Evolutionary conservation across 2,329 filamentous ascomycete genomes (phyloP), one percentile per base, ranked within the genome.

Genomic region (Colletotrichum abscissum): DNA sequence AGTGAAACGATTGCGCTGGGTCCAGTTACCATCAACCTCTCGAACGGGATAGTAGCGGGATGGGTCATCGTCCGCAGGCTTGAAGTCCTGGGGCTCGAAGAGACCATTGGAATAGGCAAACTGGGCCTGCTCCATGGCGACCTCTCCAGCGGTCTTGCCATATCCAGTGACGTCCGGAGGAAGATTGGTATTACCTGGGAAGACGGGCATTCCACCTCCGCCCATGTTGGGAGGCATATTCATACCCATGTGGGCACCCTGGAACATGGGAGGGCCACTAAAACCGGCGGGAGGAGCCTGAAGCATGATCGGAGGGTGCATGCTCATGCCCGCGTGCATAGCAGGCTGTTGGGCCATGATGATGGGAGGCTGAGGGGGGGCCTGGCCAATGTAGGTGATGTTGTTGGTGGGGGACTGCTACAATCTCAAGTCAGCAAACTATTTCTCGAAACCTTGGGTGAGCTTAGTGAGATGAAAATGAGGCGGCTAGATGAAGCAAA

Each of bases 11-110:
- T 86, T 89, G 79, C 89, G 87, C 80, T 90, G 85, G 46, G 87
- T 88, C 87, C 88, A 92, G 72, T 87, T 86, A 63, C 88, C 87
- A 80, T 92, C 89, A 76, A 88, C 81, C 82, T 92, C 90, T 70
- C 89, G 88, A 77, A 88, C 86, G 83, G 87, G 89, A 82, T 92
- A 92, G 83, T 89, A 88, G 74, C 90, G 89, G 57, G 85, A 85
- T 52, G 88, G 87, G 80, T 91, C 87, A 75, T 90, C 87, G 77
- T 92, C 90, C 24, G 86, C 85, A 2, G 91, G 91, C 81, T 91
- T 89, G 79, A 92, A 90, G 76, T 91, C 89, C 83, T 92, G 90
- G 19, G 88, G 86, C 79, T 90, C 86, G 75, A 87, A 86, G 76
- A 88, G 82, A 76, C 84, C 84, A 79, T 87, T 88, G 75, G 82